Evolutionary conservation across 2,329 filamentous ascomycete species (phyloP), one percentile per base, ranked within the genome.

Genomic region (Xylaria sp.): DNA sequence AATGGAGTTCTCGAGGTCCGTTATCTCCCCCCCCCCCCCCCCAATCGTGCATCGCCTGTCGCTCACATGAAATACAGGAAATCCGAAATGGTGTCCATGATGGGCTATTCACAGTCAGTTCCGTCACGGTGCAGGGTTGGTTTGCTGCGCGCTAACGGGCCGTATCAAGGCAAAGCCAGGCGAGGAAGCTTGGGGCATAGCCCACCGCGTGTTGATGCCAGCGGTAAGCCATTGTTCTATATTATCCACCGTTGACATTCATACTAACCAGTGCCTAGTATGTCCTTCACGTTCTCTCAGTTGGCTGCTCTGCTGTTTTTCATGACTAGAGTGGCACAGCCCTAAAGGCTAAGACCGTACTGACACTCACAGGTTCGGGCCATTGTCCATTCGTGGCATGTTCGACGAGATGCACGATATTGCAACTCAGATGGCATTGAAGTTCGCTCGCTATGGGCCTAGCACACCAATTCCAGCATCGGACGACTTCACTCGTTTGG

Each of bases 341-440:
- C 13, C 2, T n/a, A 20, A 57, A 34, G 15, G 12, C 23, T 46
- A 30, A 13, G 6, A 13, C 28, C 0, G 28, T 20, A 90, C 91
- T 32, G 87, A 92, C 74, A 81, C 89, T 25, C 90, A 18, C 80
- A 93, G 62, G 2, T 92, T 93, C 76, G 90, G 90, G 0, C 91
- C 91, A 0, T 77, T 92, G 25, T 83, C 86, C 1, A 92, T 93
- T 72, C 84, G 87, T 41, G 81, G 79, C 64, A 93, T 93, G 90
- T 93, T 90, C 69, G 83, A 86, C 68, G 88, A 90, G 73, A 90
- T 90, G 88, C 83, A 89, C 70, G 90, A 92, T 71, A 88, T 92
- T 67, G 86, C 89, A 4, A 83, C 83, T 0, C 90, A 93, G 74
- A 78, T 93, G 58, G 84, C 86, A 10, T 83, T 91, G 79, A 92